Percentiles rank a stretch among this genome's conserved stretches.
phyloP scores from a whole-genome alignment of 108 stramenopile species.

The Cyclostephanos invisitatus region DNA sequence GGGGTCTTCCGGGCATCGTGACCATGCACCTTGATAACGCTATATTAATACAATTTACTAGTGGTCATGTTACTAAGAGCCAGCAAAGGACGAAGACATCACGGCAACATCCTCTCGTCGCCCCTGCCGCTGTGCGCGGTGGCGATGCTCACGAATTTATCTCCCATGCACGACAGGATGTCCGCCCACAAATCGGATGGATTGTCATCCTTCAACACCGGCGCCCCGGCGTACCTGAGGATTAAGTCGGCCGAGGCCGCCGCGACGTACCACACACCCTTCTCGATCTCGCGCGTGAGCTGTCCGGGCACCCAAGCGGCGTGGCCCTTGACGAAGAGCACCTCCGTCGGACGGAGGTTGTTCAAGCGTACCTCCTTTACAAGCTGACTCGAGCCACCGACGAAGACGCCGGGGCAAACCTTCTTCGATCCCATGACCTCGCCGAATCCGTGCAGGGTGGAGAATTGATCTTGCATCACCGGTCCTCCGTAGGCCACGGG shows the following conservation, averaged over 20 bases:
- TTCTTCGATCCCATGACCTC: conserved; percentile 83
- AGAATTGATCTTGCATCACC: conserved; percentile 79
- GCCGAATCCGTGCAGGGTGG: conserved; percentile 80
- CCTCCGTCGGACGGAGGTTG: conserved; percentile 62
- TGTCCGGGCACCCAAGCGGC: conserved; percentile 89
- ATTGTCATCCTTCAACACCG: conserved; percentile 69
- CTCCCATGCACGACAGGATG: conserved; percentile 82
- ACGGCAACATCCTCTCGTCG: conserved; percentile 72
- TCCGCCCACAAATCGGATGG: conserved; percentile 79
- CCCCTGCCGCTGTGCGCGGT: conserved; percentile 61
- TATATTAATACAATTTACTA: neutral
- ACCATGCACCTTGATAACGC: too few species aligned
- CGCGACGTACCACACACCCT: conserved; percentile 86
- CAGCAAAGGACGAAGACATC: neutral
- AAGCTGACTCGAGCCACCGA: conserved; percentile 82
- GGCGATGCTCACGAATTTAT: conserved; percentile 71
- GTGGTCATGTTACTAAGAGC: neutral
- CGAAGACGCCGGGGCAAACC: conserved; percentile 81
- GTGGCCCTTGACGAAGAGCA: conserved; percentile 87
- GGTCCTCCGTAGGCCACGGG: conserved; percentile 87
- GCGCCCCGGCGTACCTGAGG: conserved; percentile 83
- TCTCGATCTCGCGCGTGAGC: conserved; percentile 77
- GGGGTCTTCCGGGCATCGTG: too few species aligned
- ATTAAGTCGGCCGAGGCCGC: conserved; percentile 74
- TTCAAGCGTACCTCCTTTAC: conserved; percentile 76